Base-by-base conservation (phyloP, 2,329 filamentous ascomycete genomes). In the Hypomyces perniciosus region DNA sequence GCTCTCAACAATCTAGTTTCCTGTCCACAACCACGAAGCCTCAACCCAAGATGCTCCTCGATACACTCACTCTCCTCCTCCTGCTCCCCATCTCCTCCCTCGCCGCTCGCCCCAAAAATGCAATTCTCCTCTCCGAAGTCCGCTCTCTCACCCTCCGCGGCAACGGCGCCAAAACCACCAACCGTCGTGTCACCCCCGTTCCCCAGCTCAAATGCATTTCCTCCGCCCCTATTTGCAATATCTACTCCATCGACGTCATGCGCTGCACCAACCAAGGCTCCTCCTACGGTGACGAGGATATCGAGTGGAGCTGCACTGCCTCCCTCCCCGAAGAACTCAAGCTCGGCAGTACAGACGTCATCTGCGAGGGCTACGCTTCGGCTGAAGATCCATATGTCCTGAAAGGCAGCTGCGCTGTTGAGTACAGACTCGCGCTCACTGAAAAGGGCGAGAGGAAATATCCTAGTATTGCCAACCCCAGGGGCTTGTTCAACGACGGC, bases 381-480 rank as follows among this genome's bases (percentile, higher is more conserved):
- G 70, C 85, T 1, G 81, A 92, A 43, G 93, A 97, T 66, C 82
- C 83, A 0, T 95, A 90, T 67, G 80, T 97, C n/a, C 72, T 97
- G 48, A 90, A 88, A 62, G 93, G 93, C 26, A 93, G 88, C 67
- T 97, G 92, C 69, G 93, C 87, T 10, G 91, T 96, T 27, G 89
- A 96, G 70, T 97, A 97, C 68, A 78, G 85, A 10, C 70, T 97
- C 6, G 68, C 86, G 0, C 73, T 97, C 47, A 97, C 91, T 1
- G 82, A 85, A 8, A 74, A 78, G 54, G 93, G 93, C 3, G 83
- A 91, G 69, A 69, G 78, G 59, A 81, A 77, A 59, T 91, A 86
- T 65, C 88, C 86, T 1, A 65, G 78, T 35, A 62, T 81, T 38
- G 71, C 68, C 47, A 68, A 65, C n/a, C 51, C 58, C 40, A 71